phyloP scores from a whole-genome alignment of 495 filamentous ascomycete genomes.

The Penicillium flavigenum region DNA sequence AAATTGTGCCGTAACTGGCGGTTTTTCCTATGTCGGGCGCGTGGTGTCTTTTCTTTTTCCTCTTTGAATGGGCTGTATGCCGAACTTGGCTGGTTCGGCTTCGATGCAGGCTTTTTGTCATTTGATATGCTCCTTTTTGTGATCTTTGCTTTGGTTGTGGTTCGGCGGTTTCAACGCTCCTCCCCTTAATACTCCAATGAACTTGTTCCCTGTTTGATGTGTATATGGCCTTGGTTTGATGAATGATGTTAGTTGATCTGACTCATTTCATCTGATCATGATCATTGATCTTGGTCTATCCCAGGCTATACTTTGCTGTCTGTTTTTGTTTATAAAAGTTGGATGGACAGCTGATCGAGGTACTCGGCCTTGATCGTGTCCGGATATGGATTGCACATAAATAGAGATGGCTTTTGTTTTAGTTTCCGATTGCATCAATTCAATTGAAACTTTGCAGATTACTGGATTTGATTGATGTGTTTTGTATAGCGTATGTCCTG shows the following conservation, averaged over 20 bases:
- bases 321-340: conserved; percentile 4
- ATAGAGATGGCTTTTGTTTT: neutral
- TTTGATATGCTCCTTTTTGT: neutral
- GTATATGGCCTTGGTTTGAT: neutral
- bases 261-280: neutral
- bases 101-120: neutral
- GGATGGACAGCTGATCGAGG: neutral
- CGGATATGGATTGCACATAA: neutral
- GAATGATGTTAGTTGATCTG: neutral
- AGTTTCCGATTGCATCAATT: neutral
- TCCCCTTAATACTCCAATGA: conserved; percentile 14
- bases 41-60: conserved; percentile 12
- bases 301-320: neutral
- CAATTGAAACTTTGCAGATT: neutral
- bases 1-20: conserved; percentile 29
- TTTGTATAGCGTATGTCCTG: neutral
- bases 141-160: conserved; percentile 1
- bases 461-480: neutral
- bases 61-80: neutral
- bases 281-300: neutral
- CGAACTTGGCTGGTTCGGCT: neutral
- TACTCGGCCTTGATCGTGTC: neutral
- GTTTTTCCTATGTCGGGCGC: conserved; percentile 26
- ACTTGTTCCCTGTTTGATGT: conserved; percentile 7
- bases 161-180: conserved; percentile 3